Percentiles rank a stretch among this genome's conserved stretches.
phyloP scores from a whole-genome alignment of 805 yeast species.

The Metschnikowia gruessii region DNA sequence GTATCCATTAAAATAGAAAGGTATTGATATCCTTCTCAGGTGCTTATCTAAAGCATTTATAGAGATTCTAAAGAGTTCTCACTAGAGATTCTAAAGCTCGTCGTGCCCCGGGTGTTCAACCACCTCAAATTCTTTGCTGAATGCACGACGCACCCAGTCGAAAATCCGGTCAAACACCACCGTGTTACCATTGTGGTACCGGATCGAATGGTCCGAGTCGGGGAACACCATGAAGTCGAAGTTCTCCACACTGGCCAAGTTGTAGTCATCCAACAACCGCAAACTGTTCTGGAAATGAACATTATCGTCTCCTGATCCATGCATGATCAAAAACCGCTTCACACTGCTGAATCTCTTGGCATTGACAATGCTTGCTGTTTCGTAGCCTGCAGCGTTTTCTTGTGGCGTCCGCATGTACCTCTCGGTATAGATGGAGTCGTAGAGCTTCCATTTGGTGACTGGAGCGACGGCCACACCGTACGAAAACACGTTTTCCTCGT shows the following conservation, averaged over 20 bases:
- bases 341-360: slow-evolving; percentile 52
- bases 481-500: slow-evolving; percentile 59
- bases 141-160: slow-evolving; percentile 21
- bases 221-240: slow-evolving; percentile 79
- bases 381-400: slow-evolving; percentile 63
- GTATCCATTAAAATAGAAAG: no score
- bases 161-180: slow-evolving; percentile 58
- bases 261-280: slow-evolving; percentile 70
- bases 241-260: slow-evolving; percentile 74
- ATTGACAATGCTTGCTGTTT: slow-evolving; percentile 51
- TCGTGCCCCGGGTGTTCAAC: not conserved
- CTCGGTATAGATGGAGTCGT: slow-evolving; percentile 93
- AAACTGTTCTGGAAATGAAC: slow-evolving; percentile 92
- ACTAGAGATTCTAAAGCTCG: slow-evolving; percentile 2
- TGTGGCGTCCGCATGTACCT: slow-evolving; percentile 87
- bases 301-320: slow-evolving; percentile 96
- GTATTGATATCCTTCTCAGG: not conserved
- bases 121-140: slow-evolving; percentile 15
- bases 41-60: not conserved
- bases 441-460: slow-evolving; percentile 89
- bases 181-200: slow-evolving; percentile 68
- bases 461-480: slow-evolving; percentile 98
- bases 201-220: slow-evolving; percentile 72
- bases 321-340: slow-evolving; percentile 80
- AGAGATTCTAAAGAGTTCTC: not conserved